A percentile compares a stretch with the other conserved stretches of the same genome.
Evolutionary conservation across 2,329 filamentous ascomycete genomes (phyloP).

Genomic region (Aspergillus tubingensis): DNA sequence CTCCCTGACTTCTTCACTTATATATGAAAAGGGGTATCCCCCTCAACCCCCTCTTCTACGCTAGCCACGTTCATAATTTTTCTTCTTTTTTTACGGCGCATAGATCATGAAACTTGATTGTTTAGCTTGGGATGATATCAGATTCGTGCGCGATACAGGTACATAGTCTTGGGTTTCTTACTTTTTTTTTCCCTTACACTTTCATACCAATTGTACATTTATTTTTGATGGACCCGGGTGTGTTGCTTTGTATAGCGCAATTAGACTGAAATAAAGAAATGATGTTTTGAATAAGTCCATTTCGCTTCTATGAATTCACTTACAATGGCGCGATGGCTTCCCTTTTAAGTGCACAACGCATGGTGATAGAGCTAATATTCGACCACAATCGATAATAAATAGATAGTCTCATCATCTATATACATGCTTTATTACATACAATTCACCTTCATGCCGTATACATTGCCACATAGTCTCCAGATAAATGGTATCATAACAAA

Average conservation of each 20-base stretch:
- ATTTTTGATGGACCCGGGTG: not conserved
- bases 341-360: too few species aligned
- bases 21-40: not conserved
- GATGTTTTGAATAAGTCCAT: not conserved
- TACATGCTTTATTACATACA: not conserved
- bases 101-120: conserved; percentile 22
- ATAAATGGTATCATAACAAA: not conserved
- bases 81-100: conserved; percentile 17
- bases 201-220: conserved; percentile 9
- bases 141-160: conserved; percentile 12
- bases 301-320: too few species aligned
- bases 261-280: not conserved
- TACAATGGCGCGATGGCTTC: too few species aligned
- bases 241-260: conserved; percentile 7
- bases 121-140: conserved; percentile 17
- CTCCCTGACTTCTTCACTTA: not conserved
- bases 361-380: too few species aligned
- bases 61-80: conserved; percentile 8
- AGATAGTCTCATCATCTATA: not conserved
- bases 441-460: too few species aligned
- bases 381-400: too few species aligned
- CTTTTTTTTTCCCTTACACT: not conserved
- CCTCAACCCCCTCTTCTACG: not conserved
- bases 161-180: conserved; percentile 6
- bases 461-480: not conserved